These are phyloP conservation scores for Zoysia japonica DNA, from an alignment of 176 grass and related monocot genomes.

Conservation along the genomic window DNA sequence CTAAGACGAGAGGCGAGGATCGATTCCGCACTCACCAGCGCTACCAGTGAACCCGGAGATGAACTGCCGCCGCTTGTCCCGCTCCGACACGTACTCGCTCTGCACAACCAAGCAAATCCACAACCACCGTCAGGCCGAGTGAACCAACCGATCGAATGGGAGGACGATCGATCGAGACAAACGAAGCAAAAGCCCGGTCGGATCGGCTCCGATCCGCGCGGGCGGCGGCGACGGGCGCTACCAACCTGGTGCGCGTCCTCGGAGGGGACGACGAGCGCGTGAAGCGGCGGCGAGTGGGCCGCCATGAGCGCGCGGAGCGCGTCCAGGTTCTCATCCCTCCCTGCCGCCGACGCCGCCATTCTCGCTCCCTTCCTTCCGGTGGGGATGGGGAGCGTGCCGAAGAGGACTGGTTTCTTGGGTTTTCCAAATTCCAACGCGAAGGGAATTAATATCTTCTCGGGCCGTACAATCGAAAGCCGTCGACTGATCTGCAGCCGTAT, in stretches of 20 bases:
- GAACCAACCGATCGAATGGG: neutral
- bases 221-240: neutral
- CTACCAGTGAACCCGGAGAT: constrained; percentile 92
- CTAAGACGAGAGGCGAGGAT: neutral
- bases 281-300: constrained; percentile 73
- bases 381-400: neutral
- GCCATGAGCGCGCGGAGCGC: constrained; percentile 74
- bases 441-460: constrained; percentile 26
- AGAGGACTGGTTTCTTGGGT: constrained; percentile 7
- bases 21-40: constrained; percentile 49
- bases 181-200: neutral
- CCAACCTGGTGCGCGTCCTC: constrained; percentile 95
- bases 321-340: constrained; percentile 65
- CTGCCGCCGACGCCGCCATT: constrained; percentile 11
- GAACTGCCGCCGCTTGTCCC: constrained; percentile 85
- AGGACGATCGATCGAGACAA: neutral
- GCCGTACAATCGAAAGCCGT: neutral
- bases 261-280: constrained; percentile 83
- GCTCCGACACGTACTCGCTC: constrained; percentile 95
- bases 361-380: constrained; percentile 1
- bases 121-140: neutral
- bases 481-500: neutral
- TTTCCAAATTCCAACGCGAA: neutral
- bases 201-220: constrained; percentile 16
- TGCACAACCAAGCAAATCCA: constrained; percentile 40